Conservation (phyloP, 139 green algal species). For the Micromonas commoda region DNA sequence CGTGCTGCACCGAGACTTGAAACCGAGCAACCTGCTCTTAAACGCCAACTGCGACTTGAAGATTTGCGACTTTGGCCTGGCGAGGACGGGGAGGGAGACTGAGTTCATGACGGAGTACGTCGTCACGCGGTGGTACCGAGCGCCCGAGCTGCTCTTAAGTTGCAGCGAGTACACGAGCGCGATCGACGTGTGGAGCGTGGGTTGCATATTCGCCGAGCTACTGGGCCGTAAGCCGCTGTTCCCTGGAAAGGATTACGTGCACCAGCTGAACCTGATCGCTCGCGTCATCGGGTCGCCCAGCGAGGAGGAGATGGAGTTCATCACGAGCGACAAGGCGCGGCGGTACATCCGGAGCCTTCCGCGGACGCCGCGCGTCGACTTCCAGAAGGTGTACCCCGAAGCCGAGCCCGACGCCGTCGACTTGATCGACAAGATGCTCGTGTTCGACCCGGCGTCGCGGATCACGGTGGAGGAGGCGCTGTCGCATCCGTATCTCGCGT, state of each 20-base stretch:
- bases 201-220: conserved; percentile 59
- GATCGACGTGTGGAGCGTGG: conserved; percentile 56
- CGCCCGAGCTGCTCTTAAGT: conserved; percentile 54
- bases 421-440: conserved; percentile 53
- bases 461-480: conserved; percentile 55
- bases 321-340: conserved; percentile 47
- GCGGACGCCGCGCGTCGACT: conserved; percentile 26
- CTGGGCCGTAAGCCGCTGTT: conserved; percentile 54
- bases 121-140: conserved; percentile 58
- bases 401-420: conserved; percentile 42
- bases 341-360: conserved; percentile 50
- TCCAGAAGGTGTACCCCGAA: conserved; percentile 43
- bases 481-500: conserved; percentile 51
- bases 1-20: conserved; percentile 56
- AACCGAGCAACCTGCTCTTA: conserved; percentile 53
- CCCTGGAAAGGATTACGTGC: conserved; percentile 56
- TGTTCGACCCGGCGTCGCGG: conserved; percentile 50
- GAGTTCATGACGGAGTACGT: conserved; percentile 62
- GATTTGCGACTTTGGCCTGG: conserved; percentile 61
- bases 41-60: conserved; percentile 61
- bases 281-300: conserved; percentile 44
- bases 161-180: conserved; percentile 52
- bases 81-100: conserved; percentile 31
- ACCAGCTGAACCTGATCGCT: conserved; percentile 62
- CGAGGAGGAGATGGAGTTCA: conserved; percentile 30